A percentile compares a stretch with the other conserved stretches of the same genome.
Evolutionary conservation across 2,329 filamentous ascomycete species (phyloP).

Genomic region (Dothideomycetes sp.): DNA sequence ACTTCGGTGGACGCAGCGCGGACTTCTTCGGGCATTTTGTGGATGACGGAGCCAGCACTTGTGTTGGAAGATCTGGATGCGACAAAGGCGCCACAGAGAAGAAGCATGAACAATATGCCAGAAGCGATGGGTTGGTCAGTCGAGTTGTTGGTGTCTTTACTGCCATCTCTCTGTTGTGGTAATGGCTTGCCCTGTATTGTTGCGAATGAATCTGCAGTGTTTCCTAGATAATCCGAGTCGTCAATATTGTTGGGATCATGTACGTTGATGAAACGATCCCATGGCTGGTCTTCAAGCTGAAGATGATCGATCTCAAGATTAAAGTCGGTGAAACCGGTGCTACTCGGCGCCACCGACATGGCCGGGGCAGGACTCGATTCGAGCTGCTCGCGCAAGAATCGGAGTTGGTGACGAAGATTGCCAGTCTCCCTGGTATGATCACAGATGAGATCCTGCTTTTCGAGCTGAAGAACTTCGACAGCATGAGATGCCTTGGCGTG

Average conservation of each 20-base stretch:
- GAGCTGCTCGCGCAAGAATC: slow-evolving; percentile 65
- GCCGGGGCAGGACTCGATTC: slow-evolving; percentile 44
- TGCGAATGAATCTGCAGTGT: slow-evolving; percentile 23
- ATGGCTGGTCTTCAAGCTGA: slow-evolving; percentile 64
- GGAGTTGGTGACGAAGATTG: slow-evolving; percentile 86
- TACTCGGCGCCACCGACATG: slow-evolving; percentile 44
- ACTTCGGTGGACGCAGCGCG: slow-evolving; percentile 68
- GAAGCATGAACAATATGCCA: slow-evolving; percentile 83
- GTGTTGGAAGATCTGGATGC: slow-evolving; percentile 72
- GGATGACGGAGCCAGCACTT: slow-evolving; percentile 54
- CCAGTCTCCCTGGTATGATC: slow-evolving; percentile 82
- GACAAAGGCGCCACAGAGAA: slow-evolving; percentile 92
- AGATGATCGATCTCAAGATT: slow-evolving; percentile 79
- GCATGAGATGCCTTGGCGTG: slow-evolving; percentile 67
- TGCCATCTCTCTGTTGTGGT: background rate
- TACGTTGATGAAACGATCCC: slow-evolving; percentile 75
- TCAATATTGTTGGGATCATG: slow-evolving; percentile 36
- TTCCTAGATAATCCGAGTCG: background rate
- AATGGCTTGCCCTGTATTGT: slow-evolving; percentile 17
- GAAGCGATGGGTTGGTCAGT: slow-evolving; percentile 59
- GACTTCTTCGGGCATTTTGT: slow-evolving; percentile 70
- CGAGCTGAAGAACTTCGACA: slow-evolving; percentile 66
- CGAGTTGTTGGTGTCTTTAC: slow-evolving; percentile 11
- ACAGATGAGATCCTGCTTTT: slow-evolving; percentile 88
- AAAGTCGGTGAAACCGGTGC: slow-evolving; percentile 57